A percentile compares a stretch with the other conserved stretches of the same genome.
These are phyloP conservation scores for Thraustochytrium striatum DNA, from an alignment of 352 stramenopile genomes.

Conservation along the genomic window DNA sequence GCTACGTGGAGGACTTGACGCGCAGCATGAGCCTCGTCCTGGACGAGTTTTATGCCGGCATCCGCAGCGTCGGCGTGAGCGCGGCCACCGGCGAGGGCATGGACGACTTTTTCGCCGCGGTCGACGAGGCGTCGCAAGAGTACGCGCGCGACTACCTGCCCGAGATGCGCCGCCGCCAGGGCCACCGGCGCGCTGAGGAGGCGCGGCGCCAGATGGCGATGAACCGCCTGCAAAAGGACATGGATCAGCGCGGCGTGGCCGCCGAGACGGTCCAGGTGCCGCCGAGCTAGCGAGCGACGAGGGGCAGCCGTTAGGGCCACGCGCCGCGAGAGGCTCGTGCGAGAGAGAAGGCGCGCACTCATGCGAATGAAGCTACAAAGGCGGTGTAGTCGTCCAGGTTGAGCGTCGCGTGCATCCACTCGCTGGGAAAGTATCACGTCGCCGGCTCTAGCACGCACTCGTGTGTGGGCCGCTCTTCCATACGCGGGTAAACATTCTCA, in stretches of 20 bases:
- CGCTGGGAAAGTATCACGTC: constrained; percentile 65
- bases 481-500: constrained; percentile 1
- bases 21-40: constrained; percentile 71
- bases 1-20: constrained; percentile 83
- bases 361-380: constrained; percentile 66
- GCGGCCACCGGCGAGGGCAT: constrained; percentile 91
- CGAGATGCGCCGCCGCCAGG: constrained; percentile 29
- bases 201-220: background rate
- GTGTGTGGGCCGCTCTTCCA: constrained; percentile 1
- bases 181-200: background rate
- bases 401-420: constrained; percentile 68
- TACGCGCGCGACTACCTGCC: constrained; percentile 70
- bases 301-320: too few species aligned
- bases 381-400: constrained; percentile 68
- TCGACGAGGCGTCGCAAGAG: constrained; percentile 74
- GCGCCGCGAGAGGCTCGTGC: too few species aligned
- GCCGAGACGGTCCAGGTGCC: too few species aligned
- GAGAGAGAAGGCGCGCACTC: too few species aligned
- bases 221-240: constrained; percentile 1
- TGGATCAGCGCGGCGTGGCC: too few species aligned
- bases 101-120: constrained; percentile 82
- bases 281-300: too few species aligned
- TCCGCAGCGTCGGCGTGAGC: constrained; percentile 82
- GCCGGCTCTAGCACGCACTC: constrained; percentile 29
- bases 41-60: constrained; percentile 80